phyloP scores from a whole-genome alignment of 345 rosid species.

The Excoecaria agallocha region DNA sequence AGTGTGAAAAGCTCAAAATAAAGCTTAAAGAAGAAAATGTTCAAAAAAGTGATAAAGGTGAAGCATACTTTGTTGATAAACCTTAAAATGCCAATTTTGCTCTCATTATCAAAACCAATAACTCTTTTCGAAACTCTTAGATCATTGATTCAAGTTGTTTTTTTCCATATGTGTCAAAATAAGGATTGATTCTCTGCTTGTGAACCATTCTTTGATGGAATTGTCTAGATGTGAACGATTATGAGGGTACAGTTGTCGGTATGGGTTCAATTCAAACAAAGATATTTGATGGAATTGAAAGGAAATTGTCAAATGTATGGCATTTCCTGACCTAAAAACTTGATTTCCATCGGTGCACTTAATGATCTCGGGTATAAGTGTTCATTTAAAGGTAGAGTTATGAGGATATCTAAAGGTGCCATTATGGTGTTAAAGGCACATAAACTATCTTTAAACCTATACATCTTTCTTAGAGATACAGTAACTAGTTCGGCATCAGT shows the following conservation, averaged over 20 bases:
- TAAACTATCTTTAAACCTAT: not conserved
- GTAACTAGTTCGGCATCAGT: no score
- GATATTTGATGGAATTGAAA: not conserved
- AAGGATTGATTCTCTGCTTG: no score
- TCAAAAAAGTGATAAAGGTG: no score
- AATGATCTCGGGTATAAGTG: not conserved
- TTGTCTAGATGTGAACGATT: not conserved
- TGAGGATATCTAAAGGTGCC: not conserved
- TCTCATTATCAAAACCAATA: no score
- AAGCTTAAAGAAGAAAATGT: no score
- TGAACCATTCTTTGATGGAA: not conserved
- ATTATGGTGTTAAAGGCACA: not conserved
- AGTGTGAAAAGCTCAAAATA: no score
- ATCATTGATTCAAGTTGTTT: no score
- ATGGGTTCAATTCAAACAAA: not conserved
- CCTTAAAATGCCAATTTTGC: no score
- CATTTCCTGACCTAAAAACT: not conserved
- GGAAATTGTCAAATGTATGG: not conserved
- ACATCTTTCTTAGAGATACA: not conserved
- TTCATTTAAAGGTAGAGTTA: not conserved
- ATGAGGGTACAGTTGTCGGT: no score
- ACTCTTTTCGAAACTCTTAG: no score
- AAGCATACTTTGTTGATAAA: no score
- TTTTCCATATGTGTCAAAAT: no score
- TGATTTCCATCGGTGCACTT: not conserved